Percentiles rank a stretch among this genome's conserved stretches.
phyloP scores from a whole-genome alignment of 176 grass and related monocot genomes.

The Luzula sylvatica region DNA sequence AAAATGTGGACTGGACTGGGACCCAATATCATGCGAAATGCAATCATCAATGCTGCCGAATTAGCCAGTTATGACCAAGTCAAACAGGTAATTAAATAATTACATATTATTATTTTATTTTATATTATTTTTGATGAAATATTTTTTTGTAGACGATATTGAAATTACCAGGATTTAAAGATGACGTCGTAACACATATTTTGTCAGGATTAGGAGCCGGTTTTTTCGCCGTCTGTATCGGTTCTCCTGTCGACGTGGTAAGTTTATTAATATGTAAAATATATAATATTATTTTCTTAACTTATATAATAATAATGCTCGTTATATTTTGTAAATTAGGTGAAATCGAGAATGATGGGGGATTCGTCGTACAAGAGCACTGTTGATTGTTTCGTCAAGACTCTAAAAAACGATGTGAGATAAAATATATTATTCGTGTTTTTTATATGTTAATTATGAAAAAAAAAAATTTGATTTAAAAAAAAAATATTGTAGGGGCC shows the following conservation, averaged over 20 bases:
- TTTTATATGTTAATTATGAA: constrained; percentile 8
- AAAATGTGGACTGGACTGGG: constrained; percentile 72
- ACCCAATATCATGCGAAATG: constrained; percentile 75
- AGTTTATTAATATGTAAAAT: constrained; percentile 19
- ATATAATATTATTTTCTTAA: constrained; percentile 14
- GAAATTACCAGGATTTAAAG: constrained; percentile 86
- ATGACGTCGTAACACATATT: constrained; percentile 78
- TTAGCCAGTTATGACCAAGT: constrained; percentile 97
- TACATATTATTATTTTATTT: not conserved
- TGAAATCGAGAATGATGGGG: constrained; percentile 99
- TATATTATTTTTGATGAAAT: too few relatives aligned
- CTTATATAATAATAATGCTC: too few relatives aligned
- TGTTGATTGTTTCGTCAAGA: constrained; percentile 94
- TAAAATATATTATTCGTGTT: not conserved
- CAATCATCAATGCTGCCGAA: constrained; percentile 89
- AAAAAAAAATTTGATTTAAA: not conserved
- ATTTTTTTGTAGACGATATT: constrained; percentile 54
- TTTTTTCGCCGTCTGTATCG: constrained; percentile 95
- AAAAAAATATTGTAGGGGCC: constrained; percentile 38
- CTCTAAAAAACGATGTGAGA: constrained; percentile 86
- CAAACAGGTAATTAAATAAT: constrained; percentile 82
- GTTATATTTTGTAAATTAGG: constrained; percentile 30
- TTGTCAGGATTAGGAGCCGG: constrained; percentile 76
- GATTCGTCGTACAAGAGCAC: constrained; percentile 77
- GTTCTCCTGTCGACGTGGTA: constrained; percentile 94